Conservation (phyloP, 2,329 filamentous ascomycete species). For the Parasarocladium wereldwijsianum region DNA sequence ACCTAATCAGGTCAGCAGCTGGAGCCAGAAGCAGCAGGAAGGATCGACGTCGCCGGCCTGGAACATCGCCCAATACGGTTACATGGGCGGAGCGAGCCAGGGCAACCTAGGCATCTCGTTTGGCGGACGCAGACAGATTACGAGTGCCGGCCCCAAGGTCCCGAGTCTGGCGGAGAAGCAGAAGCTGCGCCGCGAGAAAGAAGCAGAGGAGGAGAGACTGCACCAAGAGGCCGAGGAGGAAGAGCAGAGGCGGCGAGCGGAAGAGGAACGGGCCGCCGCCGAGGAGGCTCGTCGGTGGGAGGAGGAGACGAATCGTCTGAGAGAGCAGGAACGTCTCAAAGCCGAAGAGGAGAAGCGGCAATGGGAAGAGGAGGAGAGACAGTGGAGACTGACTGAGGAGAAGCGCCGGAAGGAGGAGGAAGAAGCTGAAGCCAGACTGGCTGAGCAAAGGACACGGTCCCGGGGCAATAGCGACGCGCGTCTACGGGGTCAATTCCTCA, state of each 20-base stretch:
- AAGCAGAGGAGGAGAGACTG: slow-evolving; percentile 45
- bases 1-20: slow-evolving; percentile 56
- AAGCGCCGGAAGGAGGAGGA: slow-evolving; percentile 56
- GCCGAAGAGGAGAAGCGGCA: slow-evolving; percentile 54
- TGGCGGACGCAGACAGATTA: slow-evolving; percentile 85
- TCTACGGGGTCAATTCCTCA: slow-evolving; percentile 70
- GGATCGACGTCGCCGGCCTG: slow-evolving; percentile 73
- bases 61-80: slow-evolving; percentile 98
- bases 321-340: slow-evolving; percentile 44
- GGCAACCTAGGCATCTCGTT: slow-evolving; percentile 90
- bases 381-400: slow-evolving; percentile 67
- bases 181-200: slow-evolving; percentile 41
- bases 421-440: slow-evolving; percentile 52
- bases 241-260: slow-evolving; percentile 28
- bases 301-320: slow-evolving; percentile 43
- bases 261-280: slow-evolving; percentile 43
- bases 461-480: slow-evolving; percentile 50
- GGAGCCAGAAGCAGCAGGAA: slow-evolving; percentile 79
- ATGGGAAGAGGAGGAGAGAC: slow-evolving; percentile 64
- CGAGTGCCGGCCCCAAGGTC: slow-evolving; percentile 62
- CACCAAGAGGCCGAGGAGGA: slow-evolving; percentile 38
- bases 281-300: slow-evolving; percentile 56
- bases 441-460: slow-evolving; percentile 49
- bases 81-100: slow-evolving; percentile 94
- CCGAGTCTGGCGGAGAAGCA: slow-evolving; percentile 79